These are phyloP conservation scores for Chrysoporthe austroafricana DNA, from an alignment of 2,329 filamentous ascomycete species.

Conservation along the genomic window DNA sequence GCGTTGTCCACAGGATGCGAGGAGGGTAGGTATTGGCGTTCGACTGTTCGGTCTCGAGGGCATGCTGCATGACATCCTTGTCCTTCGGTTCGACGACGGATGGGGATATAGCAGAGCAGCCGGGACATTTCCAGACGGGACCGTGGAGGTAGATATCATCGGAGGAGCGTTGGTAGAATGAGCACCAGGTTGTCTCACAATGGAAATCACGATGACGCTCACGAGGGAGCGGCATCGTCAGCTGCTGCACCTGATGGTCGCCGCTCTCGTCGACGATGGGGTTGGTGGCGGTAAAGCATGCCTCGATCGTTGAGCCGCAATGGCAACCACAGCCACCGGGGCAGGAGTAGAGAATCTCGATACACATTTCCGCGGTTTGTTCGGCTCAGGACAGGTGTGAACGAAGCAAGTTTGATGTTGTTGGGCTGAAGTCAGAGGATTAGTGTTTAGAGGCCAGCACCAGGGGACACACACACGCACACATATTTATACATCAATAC, in stretches of 20 bases:
- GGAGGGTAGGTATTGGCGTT: not conserved
- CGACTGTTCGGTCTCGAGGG: not conserved
- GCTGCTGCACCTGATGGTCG: not conserved
- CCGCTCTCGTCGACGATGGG: not conserved
- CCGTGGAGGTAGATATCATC: not conserved
- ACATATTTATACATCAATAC: not conserved
- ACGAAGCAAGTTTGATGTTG: not conserved
- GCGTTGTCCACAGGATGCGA: not conserved
- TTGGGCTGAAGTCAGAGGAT: not conserved
- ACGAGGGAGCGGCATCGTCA: not conserved
- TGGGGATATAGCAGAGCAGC: not conserved
- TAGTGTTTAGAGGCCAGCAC: not conserved
- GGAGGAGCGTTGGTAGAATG: not conserved
- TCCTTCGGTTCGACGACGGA: not conserved
- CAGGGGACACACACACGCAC: not conserved
- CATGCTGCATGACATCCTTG: not conserved
- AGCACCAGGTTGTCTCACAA: not conserved
- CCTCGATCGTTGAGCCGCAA: not conserved
- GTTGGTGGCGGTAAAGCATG: not conserved
- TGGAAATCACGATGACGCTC: not conserved
- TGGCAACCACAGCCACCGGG: not conserved
- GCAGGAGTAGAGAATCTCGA: not conserved
- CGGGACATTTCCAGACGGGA: not conserved
- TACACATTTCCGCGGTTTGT: not conserved
- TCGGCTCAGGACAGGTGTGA: not conserved